Evolutionary conservation across 2,329 filamentous ascomycete species (phyloP), one percentile per base, ranked within the genome.

Genomic region (Epichloe uncinata): DNA sequence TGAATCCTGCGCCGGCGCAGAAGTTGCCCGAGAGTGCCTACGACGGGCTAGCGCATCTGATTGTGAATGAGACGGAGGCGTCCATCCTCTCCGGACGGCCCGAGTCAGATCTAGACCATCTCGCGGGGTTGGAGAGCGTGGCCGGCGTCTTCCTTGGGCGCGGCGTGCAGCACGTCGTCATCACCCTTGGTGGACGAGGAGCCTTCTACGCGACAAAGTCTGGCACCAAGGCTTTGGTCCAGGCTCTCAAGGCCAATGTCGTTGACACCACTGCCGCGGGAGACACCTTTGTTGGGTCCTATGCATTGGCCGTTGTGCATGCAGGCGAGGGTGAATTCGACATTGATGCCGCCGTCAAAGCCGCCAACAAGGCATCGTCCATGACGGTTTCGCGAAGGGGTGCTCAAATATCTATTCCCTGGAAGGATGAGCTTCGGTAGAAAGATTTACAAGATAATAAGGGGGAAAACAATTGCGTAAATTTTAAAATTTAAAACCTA

Each of bases 201-300:
- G 84, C 84, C 30, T 88, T 80, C 63, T 87, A 78, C 61, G 70
- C 74, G 50, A 77, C 72, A 18, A 67, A 56, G 42, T 57, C 54
- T 3, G 66, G 64, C 22, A 59, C 57, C 42, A 70, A 70, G 48
- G 73, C 70, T 1, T 60, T 81, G 55, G 66, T 89, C 4, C 64
- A 70, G 2, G 87, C 86, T 0, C 74, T 78, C 54, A 84, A 85
- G 65, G 84, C 87, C 4, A 68, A 65, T 18, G 91, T 97, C 2
- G 80, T 96, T 4, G 91, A 97, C 65, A 97, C 91, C 1, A 97
- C 91, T 7, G 91, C 85, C 2, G 93, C 93, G 5, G 91, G 91
- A 0, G 91, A 97, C 65, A 96, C 91, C 0, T 96, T 96, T 68
- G 87, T 94, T 5, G 91, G 93, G 2, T 85, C 81, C 20, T 95